These are phyloP conservation scores for Trichoderma virens DNA, from an alignment of 495 filamentous ascomycete species.

Conservation along the genomic window DNA sequence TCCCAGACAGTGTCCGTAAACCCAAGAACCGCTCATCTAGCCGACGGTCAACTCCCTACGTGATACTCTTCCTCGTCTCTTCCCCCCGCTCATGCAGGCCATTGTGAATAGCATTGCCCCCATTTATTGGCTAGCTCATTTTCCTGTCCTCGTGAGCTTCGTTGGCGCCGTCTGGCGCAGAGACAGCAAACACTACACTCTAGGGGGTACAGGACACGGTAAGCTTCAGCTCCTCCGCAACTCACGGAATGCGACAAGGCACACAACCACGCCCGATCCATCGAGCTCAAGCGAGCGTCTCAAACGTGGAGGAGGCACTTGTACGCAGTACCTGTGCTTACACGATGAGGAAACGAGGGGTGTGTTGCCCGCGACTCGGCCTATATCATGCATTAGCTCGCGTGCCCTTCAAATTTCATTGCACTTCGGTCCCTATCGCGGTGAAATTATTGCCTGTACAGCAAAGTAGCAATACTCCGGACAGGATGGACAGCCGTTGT, in stretches of 20 bases:
- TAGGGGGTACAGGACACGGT: not conserved
- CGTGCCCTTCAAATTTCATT: not conserved
- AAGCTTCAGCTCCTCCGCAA: not conserved
- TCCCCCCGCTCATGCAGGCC: not conserved
- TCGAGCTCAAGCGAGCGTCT: not conserved
- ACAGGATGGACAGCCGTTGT: not conserved
- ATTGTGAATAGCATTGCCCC: not conserved
- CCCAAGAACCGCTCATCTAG: not conserved
- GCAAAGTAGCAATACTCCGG: not conserved
- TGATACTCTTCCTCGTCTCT: not conserved
- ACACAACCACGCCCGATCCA: not conserved
- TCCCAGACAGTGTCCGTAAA: not conserved
- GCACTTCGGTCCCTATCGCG: not conserved
- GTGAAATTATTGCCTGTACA: not conserved
- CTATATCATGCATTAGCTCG: conserved; percentile 4
- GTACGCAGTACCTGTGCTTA: not conserved
- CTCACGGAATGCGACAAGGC: not conserved
- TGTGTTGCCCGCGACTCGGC: not conserved
- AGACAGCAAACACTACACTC: not conserved
- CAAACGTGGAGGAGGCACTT: not conserved
- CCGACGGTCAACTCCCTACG: not conserved
- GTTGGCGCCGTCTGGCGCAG: not conserved
- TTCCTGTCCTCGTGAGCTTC: conserved; percentile 1
- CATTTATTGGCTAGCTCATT: not conserved
- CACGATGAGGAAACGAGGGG: not conserved